Evolutionary conservation across 1,284 basidiomycete genomes (phyloP), one percentile per base, ranked within the genome.

Genomic region (Afroboletus lepidellus): DNA sequence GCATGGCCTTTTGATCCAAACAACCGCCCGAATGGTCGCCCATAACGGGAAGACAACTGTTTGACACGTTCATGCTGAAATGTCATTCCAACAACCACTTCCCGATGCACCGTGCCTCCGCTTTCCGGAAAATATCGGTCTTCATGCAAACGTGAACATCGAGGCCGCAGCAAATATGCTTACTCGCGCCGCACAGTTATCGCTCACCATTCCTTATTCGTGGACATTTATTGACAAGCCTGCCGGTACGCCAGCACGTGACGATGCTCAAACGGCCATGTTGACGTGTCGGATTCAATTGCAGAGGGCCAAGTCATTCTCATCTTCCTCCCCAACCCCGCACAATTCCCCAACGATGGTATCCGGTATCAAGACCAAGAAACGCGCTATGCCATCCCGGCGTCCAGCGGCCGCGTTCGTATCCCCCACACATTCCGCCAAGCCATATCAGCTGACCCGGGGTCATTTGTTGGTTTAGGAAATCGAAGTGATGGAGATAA

Each of bases 171-270:
- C 77, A 8, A 74, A 71, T 43, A 80, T 87, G 75, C 77, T 90
- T 15, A 41, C 78, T 8, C 78, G 83, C 49, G 85, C 81, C 18
- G 70, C 77, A 11, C 70, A 74, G 16, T 69, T 85, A 48, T 76
- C 87, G 0, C 71, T 75, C 43, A 77, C 69, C 18, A 69, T 79
- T 12, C 85, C 88, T 2, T 91, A 85, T 61, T 60, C 71, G 15
- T 90, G 86, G 84, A 72, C 76, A 2, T 90, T 81, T 59, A 79
- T 91, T 29, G 88, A 91, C 73, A 85, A 83, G 59, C 87, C 88
- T 20, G 60, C 69, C 60, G 87, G 87, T 86, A 52, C 54, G 77
- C 67, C 20, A 39, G 39, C 21, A 29, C 20, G 23, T 21, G 20
- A 27, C 23, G 46, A 8, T 11, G 23, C 41, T 29, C 8, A 1